These are phyloP conservation scores for Pogostemon cablin DNA, from an alignment of 257 asterid genomes.

Conservation along the genomic window DNA sequence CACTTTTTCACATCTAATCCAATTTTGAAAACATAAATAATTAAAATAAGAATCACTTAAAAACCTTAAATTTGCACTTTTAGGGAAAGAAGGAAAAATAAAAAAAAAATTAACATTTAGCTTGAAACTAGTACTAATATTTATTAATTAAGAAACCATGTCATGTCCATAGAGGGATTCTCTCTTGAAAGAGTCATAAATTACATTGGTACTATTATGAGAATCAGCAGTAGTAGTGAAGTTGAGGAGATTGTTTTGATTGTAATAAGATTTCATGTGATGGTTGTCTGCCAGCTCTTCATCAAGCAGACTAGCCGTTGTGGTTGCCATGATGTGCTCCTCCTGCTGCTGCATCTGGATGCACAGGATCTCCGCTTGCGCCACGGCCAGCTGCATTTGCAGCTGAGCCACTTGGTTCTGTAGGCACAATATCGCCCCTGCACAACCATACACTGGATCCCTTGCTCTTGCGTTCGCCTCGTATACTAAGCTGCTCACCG, in stretches of 20 bases:
- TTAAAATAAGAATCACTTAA: not conserved
- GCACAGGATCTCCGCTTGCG: conserved; percentile 60
- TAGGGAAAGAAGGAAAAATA: not conserved
- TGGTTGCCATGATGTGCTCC: not conserved
- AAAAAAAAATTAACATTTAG: not conserved
- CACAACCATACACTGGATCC: conserved; percentile 63
- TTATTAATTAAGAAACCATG: conserved; percentile 48
- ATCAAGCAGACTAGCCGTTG: not conserved
- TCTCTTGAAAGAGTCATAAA: conserved; percentile 49
- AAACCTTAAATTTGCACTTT: not conserved
- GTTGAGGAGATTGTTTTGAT: conserved; percentile 42
- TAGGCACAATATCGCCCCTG: conserved; percentile 54
- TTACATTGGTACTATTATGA: conserved; percentile 26
- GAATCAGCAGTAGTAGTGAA: conserved; percentile 12
- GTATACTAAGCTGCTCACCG: conserved; percentile 59
- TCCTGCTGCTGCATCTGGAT: conserved; percentile 54
- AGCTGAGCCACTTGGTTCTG: conserved; percentile 59
- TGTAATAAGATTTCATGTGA: conserved; percentile 35
- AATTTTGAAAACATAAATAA: not conserved
- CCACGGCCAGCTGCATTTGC: conserved; percentile 61
- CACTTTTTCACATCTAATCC: not conserved
- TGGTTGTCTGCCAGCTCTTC: not conserved
- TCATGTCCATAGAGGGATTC: conserved; percentile 50
- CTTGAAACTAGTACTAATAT: too few relatives aligned
- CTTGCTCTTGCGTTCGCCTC: conserved; percentile 57